Evolutionary conservation across 192 early-diverging fungal species (phyloP), one percentile per base, ranked within the genome.

Genomic region (Linnemannia zychae): DNA sequence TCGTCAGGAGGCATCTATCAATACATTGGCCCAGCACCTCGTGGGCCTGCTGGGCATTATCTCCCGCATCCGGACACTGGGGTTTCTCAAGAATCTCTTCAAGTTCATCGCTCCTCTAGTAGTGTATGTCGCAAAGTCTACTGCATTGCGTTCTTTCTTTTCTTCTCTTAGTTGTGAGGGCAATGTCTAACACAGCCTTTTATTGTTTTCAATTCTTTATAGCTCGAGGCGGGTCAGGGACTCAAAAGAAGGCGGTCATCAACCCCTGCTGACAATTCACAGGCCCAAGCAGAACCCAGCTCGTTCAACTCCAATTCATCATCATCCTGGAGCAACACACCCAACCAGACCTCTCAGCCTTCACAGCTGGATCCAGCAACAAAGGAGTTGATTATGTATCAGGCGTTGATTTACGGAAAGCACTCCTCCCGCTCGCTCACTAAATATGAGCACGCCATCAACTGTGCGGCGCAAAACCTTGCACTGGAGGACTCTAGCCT

Each of bases 381-480:
- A 13, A 66, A 75, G 28, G 88, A 91, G 31, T 52, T 88, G 18
- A 91, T 91, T 72, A 78, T 91, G 67, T 80, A 88, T 31, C 91
- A 90, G 65, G 89, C 91, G 1, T 81, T 81, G 7, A 91, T 92
- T 68, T 92, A 90, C 44, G 91, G 91, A 18, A 92, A 92, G 60
- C 85, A 89, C n/a, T 87, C 76, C 1, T 86, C 80, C 22, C 87
- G 91, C 9, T 75, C 87, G 13, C 71, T 92, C 24, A 91, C 91
- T 48, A 77, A 84, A 38, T 92, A 92, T 40, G 89, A 92, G 80
- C 65, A 85, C 7, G 90, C 89, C 15, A 92, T 92, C 68, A 92
- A 92, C 53, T 57, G 72, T 47, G 91, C 91, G 12, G 83, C 88
- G 18, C 77, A 89, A 24, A 80, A 76, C 36, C 82, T 92, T 13